Evolutionary conservation across 2,329 filamentous ascomycete species (phyloP).

Genomic region (Beauveria caledonica): DNA sequence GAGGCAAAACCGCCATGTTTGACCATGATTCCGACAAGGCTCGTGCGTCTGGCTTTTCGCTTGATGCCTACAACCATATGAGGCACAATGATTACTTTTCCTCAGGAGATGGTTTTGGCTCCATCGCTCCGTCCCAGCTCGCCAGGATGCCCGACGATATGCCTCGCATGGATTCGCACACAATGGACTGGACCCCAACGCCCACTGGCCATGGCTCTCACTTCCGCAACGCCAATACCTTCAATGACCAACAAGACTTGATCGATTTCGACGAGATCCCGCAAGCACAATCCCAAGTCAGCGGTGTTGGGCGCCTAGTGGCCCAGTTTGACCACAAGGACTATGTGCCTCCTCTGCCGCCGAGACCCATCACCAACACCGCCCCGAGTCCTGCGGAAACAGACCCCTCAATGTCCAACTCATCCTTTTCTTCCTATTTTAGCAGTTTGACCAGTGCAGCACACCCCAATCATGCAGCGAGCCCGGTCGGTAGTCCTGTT

Average conservation of each 20-base stretch:
- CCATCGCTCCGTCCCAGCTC: slow-evolving; percentile 2
- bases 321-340: slow-evolving; percentile 34
- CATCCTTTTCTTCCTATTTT: slow-evolving; percentile 24
- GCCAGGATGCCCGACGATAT: background rate
- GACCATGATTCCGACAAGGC: slow-evolving; percentile 3
- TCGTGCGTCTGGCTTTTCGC: background rate
- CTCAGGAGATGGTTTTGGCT: background rate
- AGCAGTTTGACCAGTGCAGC: slow-evolving; percentile 19
- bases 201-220: slow-evolving; percentile 21
- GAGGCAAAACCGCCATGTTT: slow-evolving; percentile 3
- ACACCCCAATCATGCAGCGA: slow-evolving; percentile 22
- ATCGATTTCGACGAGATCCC: slow-evolving; percentile 15
- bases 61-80: slow-evolving; percentile 1
- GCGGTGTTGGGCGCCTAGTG: slow-evolving; percentile 29
- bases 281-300: slow-evolving; percentile 12
- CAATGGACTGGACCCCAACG: slow-evolving; percentile 32
- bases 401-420: slow-evolving; percentile 19
- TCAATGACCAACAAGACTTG: slow-evolving; percentile 11
- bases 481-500: slow-evolving; percentile 23
- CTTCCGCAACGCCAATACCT: slow-evolving; percentile 11
- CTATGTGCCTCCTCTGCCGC: slow-evolving; percentile 28
- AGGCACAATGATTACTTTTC: background rate
- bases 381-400: slow-evolving; percentile 20
- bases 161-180: slow-evolving; percentile 2
- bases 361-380: slow-evolving; percentile 23